phyloP scores from a whole-genome alignment of 2,329 filamentous ascomycete species.

The Pleomassaria siparia region DNA sequence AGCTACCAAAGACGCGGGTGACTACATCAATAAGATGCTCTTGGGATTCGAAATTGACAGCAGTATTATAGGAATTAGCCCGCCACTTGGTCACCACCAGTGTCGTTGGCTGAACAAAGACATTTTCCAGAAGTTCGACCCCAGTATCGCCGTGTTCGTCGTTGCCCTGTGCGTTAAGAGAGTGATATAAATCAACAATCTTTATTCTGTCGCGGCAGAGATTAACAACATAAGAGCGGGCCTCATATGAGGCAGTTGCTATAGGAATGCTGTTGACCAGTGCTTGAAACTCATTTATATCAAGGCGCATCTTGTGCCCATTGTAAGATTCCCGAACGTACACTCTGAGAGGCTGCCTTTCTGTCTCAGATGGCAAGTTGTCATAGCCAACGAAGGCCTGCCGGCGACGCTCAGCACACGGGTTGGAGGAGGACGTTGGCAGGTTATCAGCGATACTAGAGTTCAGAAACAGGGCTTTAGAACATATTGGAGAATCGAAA shows the following conservation, averaged over 20 bases:
- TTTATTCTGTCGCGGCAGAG: constrained; percentile 6
- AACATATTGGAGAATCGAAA: not conserved
- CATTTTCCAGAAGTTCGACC: constrained; percentile 8
- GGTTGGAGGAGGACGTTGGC: constrained; percentile 2
- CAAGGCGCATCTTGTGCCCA: constrained; percentile 6
- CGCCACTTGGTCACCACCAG: constrained; percentile 2
- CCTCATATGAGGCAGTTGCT: constrained; percentile 7
- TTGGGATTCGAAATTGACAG: constrained; percentile 5
- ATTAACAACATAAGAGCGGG: constrained; percentile 7
- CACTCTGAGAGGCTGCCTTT: constrained; percentile 9
- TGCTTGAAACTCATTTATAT: constrained; percentile 9
- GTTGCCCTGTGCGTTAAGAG: not conserved
- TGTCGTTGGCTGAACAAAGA: constrained; percentile 11
- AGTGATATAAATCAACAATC: not conserved
- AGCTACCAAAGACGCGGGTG: constrained; percentile 9
- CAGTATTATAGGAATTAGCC: not conserved
- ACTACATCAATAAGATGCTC: constrained; percentile 11
- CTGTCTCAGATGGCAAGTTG: constrained; percentile 2
- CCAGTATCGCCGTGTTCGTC: not conserved
- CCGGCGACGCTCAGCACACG: constrained; percentile 9
- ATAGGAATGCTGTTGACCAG: constrained; percentile 12
- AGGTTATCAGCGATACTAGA: constrained; percentile 6
- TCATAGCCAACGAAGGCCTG: constrained; percentile 5
- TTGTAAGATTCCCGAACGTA: constrained; percentile 3
- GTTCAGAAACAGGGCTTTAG: not conserved